A percentile compares a stretch with the other conserved stretches of the same genome.
Evolutionary conservation across 805 yeast species (phyloP).

Genomic region (Cyberlindnera mycetangii): DNA sequence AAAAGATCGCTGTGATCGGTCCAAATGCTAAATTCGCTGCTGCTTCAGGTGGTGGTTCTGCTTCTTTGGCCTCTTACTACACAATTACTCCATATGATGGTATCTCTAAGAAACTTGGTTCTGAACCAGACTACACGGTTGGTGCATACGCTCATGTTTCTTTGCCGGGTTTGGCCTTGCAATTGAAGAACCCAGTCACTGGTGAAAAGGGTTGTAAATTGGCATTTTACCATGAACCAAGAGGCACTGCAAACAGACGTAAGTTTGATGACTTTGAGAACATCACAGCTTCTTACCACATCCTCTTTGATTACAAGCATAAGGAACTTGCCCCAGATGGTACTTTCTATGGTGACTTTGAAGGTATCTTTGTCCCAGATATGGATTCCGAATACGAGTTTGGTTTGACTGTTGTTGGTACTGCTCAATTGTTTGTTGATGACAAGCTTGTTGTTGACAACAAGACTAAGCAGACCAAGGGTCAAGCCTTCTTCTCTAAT

Average conservation of each 20-base stretch:
- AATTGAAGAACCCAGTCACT: slow-evolving; percentile 20
- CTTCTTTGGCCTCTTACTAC: slow-evolving; percentile 46
- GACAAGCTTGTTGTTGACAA: slow-evolving; percentile 53
- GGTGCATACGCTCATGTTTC: slow-evolving; percentile 36
- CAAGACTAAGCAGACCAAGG: slow-evolving; percentile 46
- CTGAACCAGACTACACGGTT: slow-evolving; percentile 29
- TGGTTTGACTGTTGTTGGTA: slow-evolving; percentile 51
- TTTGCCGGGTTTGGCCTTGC: slow-evolving; percentile 32
- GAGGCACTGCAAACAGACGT: slow-evolving; percentile 20
- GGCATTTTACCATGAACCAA: slow-evolving; percentile 27
- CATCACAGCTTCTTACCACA: slow-evolving; percentile 21
- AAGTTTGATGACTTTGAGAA: slow-evolving; percentile 28
- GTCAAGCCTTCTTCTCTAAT: slow-evolving; percentile 47
- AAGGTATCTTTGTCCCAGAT: slow-evolving; percentile 44
- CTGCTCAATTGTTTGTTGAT: slow-evolving; percentile 52
- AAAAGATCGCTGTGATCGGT: slow-evolving; percentile 52
- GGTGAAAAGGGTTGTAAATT: slow-evolving; percentile 27
- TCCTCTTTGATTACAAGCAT: slow-evolving; percentile 31
- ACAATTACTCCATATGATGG: slow-evolving; percentile 49
- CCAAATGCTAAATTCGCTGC: slow-evolving; percentile 51
- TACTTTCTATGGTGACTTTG: slow-evolving; percentile 44
- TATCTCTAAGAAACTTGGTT: slow-evolving; percentile 31
- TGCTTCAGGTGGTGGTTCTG: slow-evolving; percentile 63
- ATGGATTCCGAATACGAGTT: slow-evolving; percentile 45
- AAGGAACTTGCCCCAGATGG: slow-evolving; percentile 17